Evolutionary conservation across 2,329 filamentous ascomycete species (phyloP), one percentile per base, ranked within the genome.

Genomic region (Hirsutella minnesotensis): DNA sequence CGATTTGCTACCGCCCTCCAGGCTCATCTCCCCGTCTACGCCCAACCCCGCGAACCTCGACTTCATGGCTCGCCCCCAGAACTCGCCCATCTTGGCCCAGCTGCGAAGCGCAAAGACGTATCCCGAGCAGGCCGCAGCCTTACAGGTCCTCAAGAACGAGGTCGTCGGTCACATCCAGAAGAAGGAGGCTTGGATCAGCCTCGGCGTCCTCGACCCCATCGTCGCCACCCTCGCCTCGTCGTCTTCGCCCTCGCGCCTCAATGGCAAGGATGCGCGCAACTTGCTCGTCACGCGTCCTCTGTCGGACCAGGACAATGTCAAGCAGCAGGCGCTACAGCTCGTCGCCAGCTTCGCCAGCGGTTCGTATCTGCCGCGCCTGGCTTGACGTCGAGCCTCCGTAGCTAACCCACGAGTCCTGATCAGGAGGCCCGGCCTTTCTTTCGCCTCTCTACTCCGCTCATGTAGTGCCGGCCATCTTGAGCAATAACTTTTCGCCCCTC

Each of bases 111-210:
- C 79, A 9, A 68, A 65, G 48, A 68, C 64, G 30, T 58, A 65
- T 38, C 50, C 62, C 19, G 74, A 80, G 48, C 74, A 75, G 52
- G 66, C 75, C 34, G 66, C 70, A 21, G 75, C 80, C 40, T 70
- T 95, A 37, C 78, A 81, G 50, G 69, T 72, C 35, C 67, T 98
- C 24, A 96, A 95, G 68, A 92, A 95, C 61, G 84, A 92, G 49
- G 75, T 94, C 39, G 79, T 95, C 46, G 92, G 92, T 20, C 87
- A 96, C 61, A 74, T 83, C 29, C 81, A 90, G 60, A 81, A 82
- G 60, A 98, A 98, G 64, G 83, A 90, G 62, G 64, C 77, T 44
- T 89, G 82, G 69, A 72, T 95, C 34, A 70, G 69, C 45, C 66
- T 77, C 43, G 89, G 89, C 16, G 69, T 86, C 22, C 63, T 92